Base-by-base conservation (phyloP, 2,329 filamentous ascomycete genomes). In the Botrytis squamosa region DNA sequence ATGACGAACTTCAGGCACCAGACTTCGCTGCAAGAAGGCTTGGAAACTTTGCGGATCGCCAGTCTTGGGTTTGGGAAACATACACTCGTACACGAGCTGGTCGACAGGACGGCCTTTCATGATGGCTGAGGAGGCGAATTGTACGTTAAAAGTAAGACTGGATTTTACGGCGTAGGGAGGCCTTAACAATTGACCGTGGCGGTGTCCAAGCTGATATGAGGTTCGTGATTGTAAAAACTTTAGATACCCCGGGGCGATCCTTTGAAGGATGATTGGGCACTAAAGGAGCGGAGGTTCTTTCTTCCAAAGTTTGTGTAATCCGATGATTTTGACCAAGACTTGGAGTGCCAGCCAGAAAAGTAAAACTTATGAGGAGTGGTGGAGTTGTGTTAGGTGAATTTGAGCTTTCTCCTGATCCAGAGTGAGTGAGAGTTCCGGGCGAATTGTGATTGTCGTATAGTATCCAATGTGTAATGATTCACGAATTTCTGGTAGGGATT, bases 1-100 rank as follows among this genome's bases (percentile, higher is more conserved):
- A 80, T 92, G 90, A 74, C 92, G 91, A 74, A 95, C 92, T 84
- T 95, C 92, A 76, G 80, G 80, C 68, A 95, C 91, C 67, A 95
- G 88, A 81, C 89, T 88, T 74, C 91, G 89, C 78, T 91, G 89
- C 65, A 95, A 87, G 62, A 94, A 87, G 60, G 87, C 87, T 72
- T 89, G 86, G 84, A 95, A 95, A 79, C 89, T 91, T 73, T 88
- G 87, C 18, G 92, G 92, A 78, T 95, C 92, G 74, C 85, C 88
- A 22, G 88, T 82, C 76, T 89, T 89, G 22, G 91, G 89, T 73
- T 88, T 89, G 33, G 91, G 91, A 80, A 92, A 93, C 84, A 95
- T 91, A 80, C 86, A 85, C 83, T 91, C 88, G 86, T 93, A 93
- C 75, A 95, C 90, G 82, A 94, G 87, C 81, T 91, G 87, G 74